phyloP scores from a whole-genome alignment of 371 early-diverging fungal species.

The Saksenaea oblongispora region DNA sequence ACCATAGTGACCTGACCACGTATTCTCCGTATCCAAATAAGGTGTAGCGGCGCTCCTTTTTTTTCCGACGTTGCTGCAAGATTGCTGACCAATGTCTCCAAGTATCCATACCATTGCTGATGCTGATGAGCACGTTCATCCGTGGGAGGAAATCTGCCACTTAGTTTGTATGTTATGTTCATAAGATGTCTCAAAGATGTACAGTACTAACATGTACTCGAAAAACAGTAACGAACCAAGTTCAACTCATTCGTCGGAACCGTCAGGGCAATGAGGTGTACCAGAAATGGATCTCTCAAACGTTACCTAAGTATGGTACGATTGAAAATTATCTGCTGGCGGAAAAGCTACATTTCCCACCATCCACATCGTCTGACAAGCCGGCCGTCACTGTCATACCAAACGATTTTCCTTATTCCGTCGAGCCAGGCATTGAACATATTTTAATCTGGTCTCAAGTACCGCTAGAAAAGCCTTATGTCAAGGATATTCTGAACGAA shows the following conservation, averaged over 20 bases:
- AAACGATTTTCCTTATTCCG: constrained; percentile 67
- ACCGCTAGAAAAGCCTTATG: constrained; percentile 27
- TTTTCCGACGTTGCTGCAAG: too few species aligned
- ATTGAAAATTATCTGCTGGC: constrained; percentile 41
- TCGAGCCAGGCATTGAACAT: constrained; percentile 49
- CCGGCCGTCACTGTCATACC: constrained; percentile 43
- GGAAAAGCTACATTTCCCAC: constrained; percentile 44
- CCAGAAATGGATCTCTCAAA: constrained; percentile 34
- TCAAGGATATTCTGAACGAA: constrained; percentile 25
- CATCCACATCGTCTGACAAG: constrained; percentile 8
- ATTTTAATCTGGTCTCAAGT: constrained; percentile 61
- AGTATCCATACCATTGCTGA: too few species aligned
- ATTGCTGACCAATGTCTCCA: too few species aligned
- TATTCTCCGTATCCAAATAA: too few species aligned
- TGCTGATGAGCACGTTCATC: constrained; percentile 30
- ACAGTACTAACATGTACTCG: background rate
- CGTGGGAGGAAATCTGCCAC: constrained; percentile 41
- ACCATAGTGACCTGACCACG: too few species aligned
- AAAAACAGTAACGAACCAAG: constrained; percentile 29
- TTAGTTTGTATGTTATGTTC: constrained; percentile 27
- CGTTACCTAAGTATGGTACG: constrained; percentile 40
- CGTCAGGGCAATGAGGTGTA: constrained; percentile 30
- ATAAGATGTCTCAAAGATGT: background rate
- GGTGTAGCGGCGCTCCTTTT: too few species aligned
- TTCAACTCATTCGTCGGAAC: constrained; percentile 32